A percentile compares a stretch with the other conserved stretches of the same genome.
These are phyloP conservation scores for Reticulascus tulasneorum DNA, from an alignment of 2,329 filamentous ascomycete genomes.

Conservation along the genomic window DNA sequence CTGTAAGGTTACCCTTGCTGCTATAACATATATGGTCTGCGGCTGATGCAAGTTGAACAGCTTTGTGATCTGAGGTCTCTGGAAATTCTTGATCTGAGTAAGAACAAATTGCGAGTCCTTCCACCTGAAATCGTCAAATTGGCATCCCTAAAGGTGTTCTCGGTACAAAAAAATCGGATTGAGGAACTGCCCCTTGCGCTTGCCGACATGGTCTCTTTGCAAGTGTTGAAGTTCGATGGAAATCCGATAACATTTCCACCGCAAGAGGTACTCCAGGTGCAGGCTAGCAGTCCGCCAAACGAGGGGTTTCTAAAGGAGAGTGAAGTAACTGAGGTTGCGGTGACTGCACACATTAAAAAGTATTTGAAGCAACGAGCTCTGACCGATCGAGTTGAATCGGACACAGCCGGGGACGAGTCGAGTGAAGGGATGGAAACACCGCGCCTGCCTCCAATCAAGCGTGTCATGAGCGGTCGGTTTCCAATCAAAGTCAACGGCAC, in stretches of 20 bases:
- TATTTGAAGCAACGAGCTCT: slow-evolving; percentile 52
- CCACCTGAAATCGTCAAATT: slow-evolving; percentile 77
- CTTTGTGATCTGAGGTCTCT: slow-evolving; percentile 81
- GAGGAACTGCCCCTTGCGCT: slow-evolving; percentile 78
- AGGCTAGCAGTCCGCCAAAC: slow-evolving; percentile 51
- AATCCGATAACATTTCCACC: slow-evolving; percentile 78
- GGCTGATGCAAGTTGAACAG: no score
- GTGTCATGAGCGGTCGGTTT: slow-evolving; percentile 61
- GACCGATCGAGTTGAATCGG: slow-evolving; percentile 49
- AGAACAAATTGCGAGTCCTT: slow-evolving; percentile 76
- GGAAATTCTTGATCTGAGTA: slow-evolving; percentile 88
- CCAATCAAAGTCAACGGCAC: slow-evolving; percentile 70
- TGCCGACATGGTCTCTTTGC: slow-evolving; percentile 84
- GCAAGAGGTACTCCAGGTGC: slow-evolving; percentile 60
- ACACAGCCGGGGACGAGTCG: slow-evolving; percentile 55
- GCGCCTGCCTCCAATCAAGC: slow-evolving; percentile 58
- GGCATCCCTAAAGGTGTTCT: slow-evolving; percentile 82
- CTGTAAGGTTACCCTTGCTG: slow-evolving; percentile 36
- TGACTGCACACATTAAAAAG: slow-evolving; percentile 60
- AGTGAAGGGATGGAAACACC: slow-evolving; percentile 80
- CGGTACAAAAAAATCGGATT: slow-evolving; percentile 82
- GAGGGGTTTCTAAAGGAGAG: slow-evolving; percentile 55
- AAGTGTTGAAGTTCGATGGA: slow-evolving; percentile 84
- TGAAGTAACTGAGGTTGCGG: slow-evolving; percentile 58
- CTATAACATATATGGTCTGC: no score